phyloP scores from a whole-genome alignment of 164 flowering plant species.

The Nelumbo lutea region DNA sequence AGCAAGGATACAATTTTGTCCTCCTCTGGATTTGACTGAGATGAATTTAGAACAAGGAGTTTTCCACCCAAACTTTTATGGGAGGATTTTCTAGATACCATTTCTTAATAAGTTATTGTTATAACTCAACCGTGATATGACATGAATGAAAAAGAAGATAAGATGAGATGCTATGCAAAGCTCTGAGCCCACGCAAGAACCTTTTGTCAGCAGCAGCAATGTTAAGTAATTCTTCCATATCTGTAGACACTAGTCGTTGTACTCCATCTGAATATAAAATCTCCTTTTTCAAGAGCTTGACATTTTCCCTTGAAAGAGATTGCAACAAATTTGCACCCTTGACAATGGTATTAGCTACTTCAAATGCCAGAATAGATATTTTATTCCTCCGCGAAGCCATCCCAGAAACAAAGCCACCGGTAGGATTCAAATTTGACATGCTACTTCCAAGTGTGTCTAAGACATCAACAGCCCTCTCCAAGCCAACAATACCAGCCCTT shows the following conservation, averaged over 20 bases:
- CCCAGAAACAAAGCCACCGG: slow-evolving; percentile 41
- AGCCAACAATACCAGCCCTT: slow-evolving; percentile 44
- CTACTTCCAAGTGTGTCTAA: slow-evolving; percentile 60
- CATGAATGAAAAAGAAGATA: too few species aligned
- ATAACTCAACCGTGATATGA: too few species aligned
- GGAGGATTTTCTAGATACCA: too few species aligned
- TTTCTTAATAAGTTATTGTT: too few species aligned
- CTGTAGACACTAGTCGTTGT: slow-evolving; percentile 42
- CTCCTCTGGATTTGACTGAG: too few species aligned
- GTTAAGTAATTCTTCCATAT: slow-evolving; percentile 45
- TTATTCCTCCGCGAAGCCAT: slow-evolving; percentile 40
- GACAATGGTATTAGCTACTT: slow-evolving; percentile 63
- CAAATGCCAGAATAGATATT: slow-evolving; percentile 58
- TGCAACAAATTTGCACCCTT: slow-evolving; percentile 54
- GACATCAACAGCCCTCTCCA: slow-evolving; percentile 59
- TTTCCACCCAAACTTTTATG: too few species aligned
- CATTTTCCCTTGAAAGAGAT: slow-evolving; percentile 52
- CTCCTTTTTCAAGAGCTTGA: slow-evolving; percentile 49
- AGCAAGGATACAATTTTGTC: too few species aligned
- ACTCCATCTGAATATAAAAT: slow-evolving; percentile 48
- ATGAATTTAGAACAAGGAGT: too few species aligned
- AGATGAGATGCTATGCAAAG: background rate
- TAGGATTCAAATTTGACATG: slow-evolving; percentile 46
- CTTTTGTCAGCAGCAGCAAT: slow-evolving; percentile 69
- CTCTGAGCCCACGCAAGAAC: slow-evolving; percentile 18